Evolutionary conservation across 2,329 filamentous ascomycete genomes (phyloP).

Genomic region (Dryadomyces sulphureus): DNA sequence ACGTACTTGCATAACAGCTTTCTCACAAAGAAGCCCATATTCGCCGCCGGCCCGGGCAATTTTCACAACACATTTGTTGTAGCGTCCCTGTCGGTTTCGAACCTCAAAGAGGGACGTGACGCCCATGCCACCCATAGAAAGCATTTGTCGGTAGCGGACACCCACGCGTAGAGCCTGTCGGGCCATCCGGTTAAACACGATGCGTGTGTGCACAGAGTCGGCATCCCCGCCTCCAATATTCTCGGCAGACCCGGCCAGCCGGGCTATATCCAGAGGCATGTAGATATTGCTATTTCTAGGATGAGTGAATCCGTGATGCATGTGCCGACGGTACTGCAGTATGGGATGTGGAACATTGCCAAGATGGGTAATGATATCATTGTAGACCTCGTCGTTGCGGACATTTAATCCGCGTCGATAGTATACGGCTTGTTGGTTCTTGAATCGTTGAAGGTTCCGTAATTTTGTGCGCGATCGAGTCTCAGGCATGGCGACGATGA

Average conservation of each 20-base stretch:
- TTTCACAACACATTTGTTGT: constrained; percentile 9
- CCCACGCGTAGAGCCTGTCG: background rate
- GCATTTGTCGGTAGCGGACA: constrained; percentile 7
- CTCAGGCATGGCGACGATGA: background rate
- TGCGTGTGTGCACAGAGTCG: background rate
- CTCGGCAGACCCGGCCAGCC: too few species aligned
- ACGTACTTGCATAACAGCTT: constrained; percentile 1
- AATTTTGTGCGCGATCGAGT: background rate
- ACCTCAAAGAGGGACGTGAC: constrained; percentile 9
- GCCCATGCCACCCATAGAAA: constrained; percentile 8
- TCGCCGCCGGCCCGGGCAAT: background rate
- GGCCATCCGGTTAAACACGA: background rate
- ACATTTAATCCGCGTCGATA: background rate
- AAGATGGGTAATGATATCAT: background rate
- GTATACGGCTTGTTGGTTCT: background rate
- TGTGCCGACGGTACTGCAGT: background rate
- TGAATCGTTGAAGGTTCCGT: background rate
- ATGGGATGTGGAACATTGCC: background rate
- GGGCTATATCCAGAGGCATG: background rate
- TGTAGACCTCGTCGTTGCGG: background rate
- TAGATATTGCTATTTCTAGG: background rate
- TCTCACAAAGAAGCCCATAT: background rate
- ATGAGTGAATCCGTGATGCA: background rate
- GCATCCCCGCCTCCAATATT: background rate
- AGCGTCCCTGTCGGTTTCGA: background rate